A percentile compares a stretch with the other conserved stretches of the same genome.
These are phyloP conservation scores for Fusarium haematococcum DNA, from an alignment of 2,329 filamentous ascomycete genomes.

Conservation along the genomic window DNA sequence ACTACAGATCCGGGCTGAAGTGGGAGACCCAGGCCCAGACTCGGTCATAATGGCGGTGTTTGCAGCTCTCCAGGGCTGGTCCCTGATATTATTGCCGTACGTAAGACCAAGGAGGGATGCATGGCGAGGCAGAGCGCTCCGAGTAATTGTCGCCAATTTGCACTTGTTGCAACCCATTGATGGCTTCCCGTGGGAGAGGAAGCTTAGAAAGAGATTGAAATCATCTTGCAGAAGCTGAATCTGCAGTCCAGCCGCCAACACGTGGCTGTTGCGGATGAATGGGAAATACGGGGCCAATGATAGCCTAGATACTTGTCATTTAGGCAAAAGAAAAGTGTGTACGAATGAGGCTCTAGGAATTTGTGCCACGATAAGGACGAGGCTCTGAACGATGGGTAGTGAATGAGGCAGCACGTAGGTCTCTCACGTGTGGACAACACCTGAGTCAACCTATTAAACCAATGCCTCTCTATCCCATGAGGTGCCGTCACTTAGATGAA, in stretches of 20 bases:
- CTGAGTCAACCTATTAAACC: neutral
- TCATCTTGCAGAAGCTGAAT: neutral
- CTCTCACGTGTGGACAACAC: neutral
- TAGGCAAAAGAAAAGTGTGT: neutral
- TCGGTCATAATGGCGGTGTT: neutral
- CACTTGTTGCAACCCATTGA: neutral
- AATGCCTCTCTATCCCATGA: neutral
- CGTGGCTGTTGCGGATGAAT: neutral
- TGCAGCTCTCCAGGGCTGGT: neutral
- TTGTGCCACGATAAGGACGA: neutral
- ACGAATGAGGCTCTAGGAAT: neutral
- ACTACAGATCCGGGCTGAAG: too few relatives aligned
- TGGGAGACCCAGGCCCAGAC: neutral
- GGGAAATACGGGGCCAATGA: neutral
- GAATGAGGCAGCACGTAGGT: neutral
- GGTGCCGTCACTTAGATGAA: too few relatives aligned
- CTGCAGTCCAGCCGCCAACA: neutral
- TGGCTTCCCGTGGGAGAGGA: neutral
- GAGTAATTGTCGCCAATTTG: neutral
- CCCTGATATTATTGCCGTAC: neutral
- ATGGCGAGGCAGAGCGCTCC: neutral
- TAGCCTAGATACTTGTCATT: neutral
- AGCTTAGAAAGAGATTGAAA: neutral
- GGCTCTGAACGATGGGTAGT: neutral
- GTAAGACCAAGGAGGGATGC: neutral